Evolutionary conservation across 768 basidiomycete species (phyloP).

Genomic region (Mycena indigotica): DNA sequence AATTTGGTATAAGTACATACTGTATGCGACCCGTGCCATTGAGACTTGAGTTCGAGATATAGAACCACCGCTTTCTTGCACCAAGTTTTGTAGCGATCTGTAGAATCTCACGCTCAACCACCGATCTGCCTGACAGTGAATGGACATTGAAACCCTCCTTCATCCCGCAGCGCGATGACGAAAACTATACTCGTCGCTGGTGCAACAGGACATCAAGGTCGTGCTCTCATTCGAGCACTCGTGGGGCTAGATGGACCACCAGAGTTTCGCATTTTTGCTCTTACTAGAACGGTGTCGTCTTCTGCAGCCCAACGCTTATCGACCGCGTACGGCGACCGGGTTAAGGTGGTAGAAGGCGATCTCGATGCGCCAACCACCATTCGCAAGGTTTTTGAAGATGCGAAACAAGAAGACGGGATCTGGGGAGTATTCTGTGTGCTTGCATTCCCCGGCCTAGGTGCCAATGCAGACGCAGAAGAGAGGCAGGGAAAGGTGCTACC

Average conservation of each 20-base stretch:
- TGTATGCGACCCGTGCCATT: too few species aligned
- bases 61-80: too few species aligned
- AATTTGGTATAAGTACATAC: too few species aligned
- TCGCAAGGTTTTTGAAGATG: slow-evolving; percentile 38
- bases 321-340: slow-evolving; percentile 16
- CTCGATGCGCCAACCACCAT: slow-evolving; percentile 33
- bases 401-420: slow-evolving; percentile 29
- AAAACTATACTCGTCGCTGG: slow-evolving; percentile 35
- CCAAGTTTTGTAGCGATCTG: too few species aligned
- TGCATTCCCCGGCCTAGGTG: slow-evolving; percentile 44
- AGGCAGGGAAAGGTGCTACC: slow-evolving; percentile 40
- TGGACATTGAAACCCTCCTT: too few species aligned
- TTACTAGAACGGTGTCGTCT: slow-evolving; percentile 37
- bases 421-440: slow-evolving; percentile 45
- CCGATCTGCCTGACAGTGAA: too few species aligned
- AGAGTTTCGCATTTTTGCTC: slow-evolving; percentile 38
- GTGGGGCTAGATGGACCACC: slow-evolving; percentile 6
- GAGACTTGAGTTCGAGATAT: too few species aligned
- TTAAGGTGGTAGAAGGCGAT: slow-evolving; percentile 39
- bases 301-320: slow-evolving; percentile 29
- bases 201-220: slow-evolving; percentile 44
- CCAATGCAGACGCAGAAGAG: slow-evolving; percentile 40
- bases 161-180: too few species aligned
- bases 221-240: slow-evolving; percentile 34
- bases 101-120: too few species aligned